Evolutionary conservation across 225 moss, liverwort and hornwort species (phyloP).

Genomic region (Rhytidiadelphus loreus): DNA sequence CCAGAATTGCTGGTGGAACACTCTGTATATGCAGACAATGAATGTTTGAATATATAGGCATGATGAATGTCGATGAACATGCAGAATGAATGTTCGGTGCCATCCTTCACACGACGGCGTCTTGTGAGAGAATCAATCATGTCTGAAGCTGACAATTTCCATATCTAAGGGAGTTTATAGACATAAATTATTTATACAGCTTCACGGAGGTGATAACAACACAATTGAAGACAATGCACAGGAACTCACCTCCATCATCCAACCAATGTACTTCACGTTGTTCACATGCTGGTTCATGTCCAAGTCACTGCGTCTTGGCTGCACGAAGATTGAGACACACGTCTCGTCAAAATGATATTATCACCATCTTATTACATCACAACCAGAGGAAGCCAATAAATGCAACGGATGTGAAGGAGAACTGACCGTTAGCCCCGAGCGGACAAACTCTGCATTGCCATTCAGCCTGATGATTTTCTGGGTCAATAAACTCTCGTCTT

Average conservation of each 20-base stretch:
- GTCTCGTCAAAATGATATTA: background rate
- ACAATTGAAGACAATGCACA: background rate
- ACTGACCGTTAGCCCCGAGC: conserved; percentile 40
- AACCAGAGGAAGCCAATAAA: background rate
- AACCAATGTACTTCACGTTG: conserved; percentile 90
- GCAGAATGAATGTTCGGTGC: background rate
- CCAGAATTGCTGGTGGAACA: conserved; percentile 48
- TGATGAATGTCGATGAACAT: background rate
- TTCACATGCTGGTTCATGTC: conserved; percentile 97
- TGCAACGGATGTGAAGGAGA: background rate
- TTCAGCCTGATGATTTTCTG: conserved; percentile 44
- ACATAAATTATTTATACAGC: background rate
- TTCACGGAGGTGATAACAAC: background rate
- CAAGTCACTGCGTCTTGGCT: conserved; percentile 74
- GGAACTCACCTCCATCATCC: conserved; percentile 74
- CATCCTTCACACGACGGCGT: background rate
- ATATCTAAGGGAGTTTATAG: background rate
- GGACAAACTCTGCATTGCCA: conserved; percentile 32
- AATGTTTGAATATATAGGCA: background rate
- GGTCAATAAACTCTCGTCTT: conserved; percentile 29
- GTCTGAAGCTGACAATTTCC: background rate
- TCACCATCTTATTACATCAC: background rate
- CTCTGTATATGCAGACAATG: conserved; percentile 38
- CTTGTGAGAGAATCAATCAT: background rate
- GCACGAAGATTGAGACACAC: conserved; percentile 10